Evolutionary conservation across 2,329 filamentous ascomycete species (phyloP).

Genomic region (Fusarium subglutinans): DNA sequence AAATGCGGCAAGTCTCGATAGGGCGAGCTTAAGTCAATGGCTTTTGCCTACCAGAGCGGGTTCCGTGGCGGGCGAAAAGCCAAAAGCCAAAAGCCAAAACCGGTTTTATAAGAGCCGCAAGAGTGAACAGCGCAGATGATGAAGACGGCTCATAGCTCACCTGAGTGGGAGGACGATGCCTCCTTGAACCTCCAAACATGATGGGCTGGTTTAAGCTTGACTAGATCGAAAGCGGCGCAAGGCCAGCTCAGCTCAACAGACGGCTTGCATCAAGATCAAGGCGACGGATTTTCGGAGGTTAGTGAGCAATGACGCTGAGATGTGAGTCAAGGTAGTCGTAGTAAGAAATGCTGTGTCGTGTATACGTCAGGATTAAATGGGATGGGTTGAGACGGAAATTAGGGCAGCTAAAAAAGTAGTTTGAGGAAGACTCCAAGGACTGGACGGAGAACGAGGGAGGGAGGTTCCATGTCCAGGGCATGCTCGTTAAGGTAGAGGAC

Average conservation of each 20-base stretch:
- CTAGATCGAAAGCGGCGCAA: conserved; percentile 35
- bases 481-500: conserved; percentile 8
- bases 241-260: conserved; percentile 33
- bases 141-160: conserved; percentile 60
- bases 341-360: conserved; percentile 6
- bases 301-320: conserved; percentile 8
- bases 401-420: conserved; percentile 18
- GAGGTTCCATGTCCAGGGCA: conserved; percentile 25
- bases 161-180: conserved; percentile 58
- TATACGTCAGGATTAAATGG: conserved; percentile 9
- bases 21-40: not conserved
- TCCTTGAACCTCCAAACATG: conserved; percentile 63
- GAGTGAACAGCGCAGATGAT: not conserved
- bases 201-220: conserved; percentile 16
- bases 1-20: conserved; percentile 3
- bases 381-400: conserved; percentile 19
- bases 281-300: conserved; percentile 9
- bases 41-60: conserved; percentile 5
- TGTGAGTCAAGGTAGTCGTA: conserved; percentile 15
- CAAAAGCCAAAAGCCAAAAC: conserved; percentile 37
- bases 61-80: conserved; percentile 31
- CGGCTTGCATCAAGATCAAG: conserved; percentile 39
- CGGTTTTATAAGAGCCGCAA: conserved; percentile 26
- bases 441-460: not conserved
- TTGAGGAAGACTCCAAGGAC: conserved; percentile 4